Percentiles rank a stretch among this genome's conserved stretches.
phyloP scores from a whole-genome alignment of 1,284 basidiomycete species.

The Lentinula novae-zelandiae region DNA sequence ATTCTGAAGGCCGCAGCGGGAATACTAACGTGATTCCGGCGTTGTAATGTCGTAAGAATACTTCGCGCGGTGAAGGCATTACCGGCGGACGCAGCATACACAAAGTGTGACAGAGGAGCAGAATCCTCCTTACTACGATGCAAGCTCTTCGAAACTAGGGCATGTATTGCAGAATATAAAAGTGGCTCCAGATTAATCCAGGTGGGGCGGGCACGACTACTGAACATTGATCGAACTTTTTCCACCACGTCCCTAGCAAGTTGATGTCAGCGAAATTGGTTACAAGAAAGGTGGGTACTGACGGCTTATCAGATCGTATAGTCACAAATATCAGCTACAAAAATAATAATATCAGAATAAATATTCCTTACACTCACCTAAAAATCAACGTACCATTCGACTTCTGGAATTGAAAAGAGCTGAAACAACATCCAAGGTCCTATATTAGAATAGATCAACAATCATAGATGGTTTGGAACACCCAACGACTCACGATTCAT shows the following conservation, averaged over 20 bases:
- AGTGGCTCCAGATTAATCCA: slow-evolving; percentile 66
- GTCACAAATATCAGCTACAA: slow-evolving; percentile 62
- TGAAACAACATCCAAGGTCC: slow-evolving; percentile 60
- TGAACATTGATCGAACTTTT: slow-evolving; percentile 53
- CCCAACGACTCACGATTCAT: slow-evolving; percentile 49
- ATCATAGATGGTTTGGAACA: background rate
- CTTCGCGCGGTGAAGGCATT: slow-evolving; percentile 66
- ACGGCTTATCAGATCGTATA: slow-evolving; percentile 57
- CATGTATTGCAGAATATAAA: slow-evolving; percentile 48
- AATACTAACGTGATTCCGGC: slow-evolving; percentile 47
- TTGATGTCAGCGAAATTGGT: background rate
- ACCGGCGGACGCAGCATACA: slow-evolving; percentile 55
- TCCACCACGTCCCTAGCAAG: slow-evolving; percentile 40
- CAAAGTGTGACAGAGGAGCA: slow-evolving; percentile 46
- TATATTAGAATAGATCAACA: slow-evolving; percentile 20
- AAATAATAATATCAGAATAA: background rate
- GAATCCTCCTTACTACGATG: slow-evolving; percentile 58
- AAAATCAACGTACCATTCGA: slow-evolving; percentile 45
- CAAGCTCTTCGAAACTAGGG: slow-evolving; percentile 57
- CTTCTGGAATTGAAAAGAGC: slow-evolving; percentile 61
- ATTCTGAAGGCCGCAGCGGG: background rate
- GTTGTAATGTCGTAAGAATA: slow-evolving; percentile 54
- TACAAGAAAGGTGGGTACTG: slow-evolving; percentile 15
- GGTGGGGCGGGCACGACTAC: slow-evolving; percentile 49
- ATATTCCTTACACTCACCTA: slow-evolving; percentile 1